A percentile compares a stretch with the other conserved stretches of the same genome.
phyloP scores from a whole-genome alignment of 179 eudicot genomes.

The Patellifolia procumbens region DNA sequence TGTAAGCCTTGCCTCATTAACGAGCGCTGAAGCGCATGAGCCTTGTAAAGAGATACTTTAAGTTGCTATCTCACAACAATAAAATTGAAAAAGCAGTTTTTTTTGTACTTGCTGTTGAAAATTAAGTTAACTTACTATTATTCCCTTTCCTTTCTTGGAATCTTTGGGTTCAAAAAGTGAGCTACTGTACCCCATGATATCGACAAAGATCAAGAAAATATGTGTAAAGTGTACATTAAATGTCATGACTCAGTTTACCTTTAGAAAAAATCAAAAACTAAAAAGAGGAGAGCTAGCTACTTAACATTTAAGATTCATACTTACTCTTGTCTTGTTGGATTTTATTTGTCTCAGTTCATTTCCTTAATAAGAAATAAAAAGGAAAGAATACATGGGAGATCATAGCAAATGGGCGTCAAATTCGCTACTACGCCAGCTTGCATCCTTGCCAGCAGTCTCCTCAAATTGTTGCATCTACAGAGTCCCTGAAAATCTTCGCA shows the following conservation, averaged over 20 bases:
- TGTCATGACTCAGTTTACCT: not conserved
- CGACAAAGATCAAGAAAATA: too few relatives aligned
- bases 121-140: too few relatives aligned
- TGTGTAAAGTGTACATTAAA: not conserved
- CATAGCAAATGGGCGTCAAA: not conserved
- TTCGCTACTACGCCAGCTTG: not conserved
- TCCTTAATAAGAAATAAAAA: not conserved
- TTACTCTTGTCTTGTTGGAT: not conserved
- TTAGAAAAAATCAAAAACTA: not conserved
- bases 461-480: constrained; percentile 30
- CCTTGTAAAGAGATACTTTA: too few relatives aligned
- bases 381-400: not conserved
- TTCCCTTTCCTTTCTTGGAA: too few relatives aligned
- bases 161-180: too few relatives aligned
- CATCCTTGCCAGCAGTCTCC: constrained; percentile 12
- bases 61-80: too few relatives aligned
- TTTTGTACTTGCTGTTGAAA: too few relatives aligned
- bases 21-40: too few relatives aligned
- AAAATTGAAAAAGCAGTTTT: too few relatives aligned
- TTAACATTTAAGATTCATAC: not conserved
- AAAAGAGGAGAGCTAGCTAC: not conserved
- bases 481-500: constrained; percentile 35
- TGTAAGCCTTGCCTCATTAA: too few relatives aligned
- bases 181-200: too few relatives aligned
- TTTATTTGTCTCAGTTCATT: not conserved